phyloP scores from a whole-genome alignment of 352 stramenopile species.

The Phytophthora syringae region DNA sequence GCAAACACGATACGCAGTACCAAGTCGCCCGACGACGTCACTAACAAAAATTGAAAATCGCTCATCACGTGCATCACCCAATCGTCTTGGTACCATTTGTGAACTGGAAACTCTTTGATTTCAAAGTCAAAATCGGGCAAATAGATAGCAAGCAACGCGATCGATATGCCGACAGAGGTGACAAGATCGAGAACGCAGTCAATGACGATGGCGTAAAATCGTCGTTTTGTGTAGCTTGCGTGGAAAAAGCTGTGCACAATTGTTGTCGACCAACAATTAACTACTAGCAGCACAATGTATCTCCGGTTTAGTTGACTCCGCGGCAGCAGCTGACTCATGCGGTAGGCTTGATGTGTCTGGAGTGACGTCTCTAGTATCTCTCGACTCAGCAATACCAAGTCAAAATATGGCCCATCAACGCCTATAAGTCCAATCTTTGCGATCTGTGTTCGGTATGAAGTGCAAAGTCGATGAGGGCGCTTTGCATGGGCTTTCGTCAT shows the following conservation, averaged over 20 bases:
- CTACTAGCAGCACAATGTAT: conserved; percentile 29
- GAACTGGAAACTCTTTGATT: conserved; percentile 22
- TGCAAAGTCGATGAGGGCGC: not conserved
- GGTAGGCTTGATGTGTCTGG: conserved; percentile 41
- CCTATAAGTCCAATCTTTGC: conserved; percentile 3
- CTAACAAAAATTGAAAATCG: conserved; percentile 54
- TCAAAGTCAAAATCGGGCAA: conserved; percentile 24
- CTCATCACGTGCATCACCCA: conserved; percentile 50
- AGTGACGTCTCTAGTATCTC: conserved; percentile 40
- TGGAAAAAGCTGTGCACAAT: conserved; percentile 35
- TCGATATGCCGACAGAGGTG: conserved; percentile 44
- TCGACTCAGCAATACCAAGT: conserved; percentile 30
- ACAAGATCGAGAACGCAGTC: conserved; percentile 50
- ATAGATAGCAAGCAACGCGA: conserved; percentile 25
- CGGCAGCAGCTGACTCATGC: conserved; percentile 33
- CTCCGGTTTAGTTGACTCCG: conserved; percentile 29
- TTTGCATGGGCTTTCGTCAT: not conserved
- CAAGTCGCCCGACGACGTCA: conserved; percentile 39
- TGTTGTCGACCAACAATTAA: conserved; percentile 50
- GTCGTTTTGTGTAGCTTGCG: conserved; percentile 12
- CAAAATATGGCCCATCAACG: conserved; percentile 25
- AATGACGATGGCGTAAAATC: conserved; percentile 37
- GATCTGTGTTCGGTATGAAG: not conserved
- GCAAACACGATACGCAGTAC: conserved; percentile 33
- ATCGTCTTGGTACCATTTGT: conserved; percentile 51